Base-by-base conservation (phyloP, 495 filamentous ascomycete genomes). In the Aspergillus ostianus region DNA sequence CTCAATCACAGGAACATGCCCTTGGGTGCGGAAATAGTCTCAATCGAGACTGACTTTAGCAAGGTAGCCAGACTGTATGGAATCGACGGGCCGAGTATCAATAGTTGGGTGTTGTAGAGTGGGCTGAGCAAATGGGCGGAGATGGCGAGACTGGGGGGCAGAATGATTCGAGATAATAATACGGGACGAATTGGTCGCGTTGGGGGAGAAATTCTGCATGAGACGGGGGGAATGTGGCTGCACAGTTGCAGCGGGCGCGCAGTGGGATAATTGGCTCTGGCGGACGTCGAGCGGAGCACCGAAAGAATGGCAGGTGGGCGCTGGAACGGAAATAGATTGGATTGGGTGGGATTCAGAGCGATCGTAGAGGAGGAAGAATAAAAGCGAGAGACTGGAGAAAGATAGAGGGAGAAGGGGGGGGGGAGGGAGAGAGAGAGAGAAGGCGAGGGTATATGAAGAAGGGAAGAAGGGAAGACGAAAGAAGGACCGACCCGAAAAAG, bases 171-270 rank as follows among this genome's bases (percentile, higher is more conserved):
- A 50, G 57, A 54, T 50, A 49, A 51, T 57, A 59, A 51, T 57
- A 59, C 27, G 47, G 27, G 59, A 61, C 58, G 51, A 51, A 51
- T 53, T 52, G 55, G 62, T 51, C 51, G 57, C 41, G 54, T 60
- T 53, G 47, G 53, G 36, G 13, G 36, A 12, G 36, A 9, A 47
- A 20, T 53, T 50, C 52, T 56, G 57, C 57, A 53, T 56, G 59
- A 52, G 59, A 55, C 47, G 50, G 55, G 54, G 17, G 55, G 65
- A 63, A 64, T 67, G 65, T 67, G 62, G 65, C 65, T 66, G 64
- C 60, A 60, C 53, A 51, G 41, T 59, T 23, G 57, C 32, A 59
- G 53, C 30, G 47, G 49, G 58, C 58, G 60, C 47, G 61, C 61
- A 58, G 45, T 50, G 55, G n/a, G 30, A 54, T 50, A 27, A 47